Percentiles rank a stretch among this genome's conserved stretches.
Conservation (phyloP, 371 early-diverging fungal genomes). For the Saksenaea oblongispora region DNA sequence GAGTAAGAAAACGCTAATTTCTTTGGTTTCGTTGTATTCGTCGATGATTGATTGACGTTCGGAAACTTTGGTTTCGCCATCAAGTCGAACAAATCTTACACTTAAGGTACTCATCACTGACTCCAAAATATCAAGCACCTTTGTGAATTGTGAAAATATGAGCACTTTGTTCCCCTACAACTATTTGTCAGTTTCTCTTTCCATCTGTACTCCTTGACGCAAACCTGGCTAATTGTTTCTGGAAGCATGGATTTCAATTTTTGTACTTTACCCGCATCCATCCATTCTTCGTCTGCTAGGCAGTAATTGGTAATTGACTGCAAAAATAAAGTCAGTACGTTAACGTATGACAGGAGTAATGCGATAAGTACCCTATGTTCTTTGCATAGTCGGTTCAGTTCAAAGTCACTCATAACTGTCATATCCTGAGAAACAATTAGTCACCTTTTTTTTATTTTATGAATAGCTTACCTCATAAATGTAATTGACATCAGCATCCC, state of each 20-base stretch:
- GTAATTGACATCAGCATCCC: constrained; percentile 72
- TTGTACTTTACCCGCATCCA: constrained; percentile 81
- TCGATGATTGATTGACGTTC: constrained; percentile 81
- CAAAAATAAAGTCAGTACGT: background rate
- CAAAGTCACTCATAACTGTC: constrained; percentile 85
- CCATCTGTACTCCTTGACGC: constrained; percentile 4
- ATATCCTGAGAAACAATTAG: constrained; percentile 57
- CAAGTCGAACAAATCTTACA: constrained; percentile 57
- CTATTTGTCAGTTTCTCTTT: constrained; percentile 9
- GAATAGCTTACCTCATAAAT: constrained; percentile 57
- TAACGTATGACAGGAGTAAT: background rate
- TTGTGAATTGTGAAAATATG: constrained; percentile 85
- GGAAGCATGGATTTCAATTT: constrained; percentile 61
- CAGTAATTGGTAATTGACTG: constrained; percentile 53
- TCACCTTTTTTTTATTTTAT: background rate
- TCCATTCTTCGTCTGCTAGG: constrained; percentile 62
- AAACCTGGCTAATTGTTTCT: constrained; percentile 44
- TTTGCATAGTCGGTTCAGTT: constrained; percentile 70
- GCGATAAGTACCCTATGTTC: constrained; percentile 54
- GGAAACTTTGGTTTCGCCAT: constrained; percentile 66
- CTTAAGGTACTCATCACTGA: constrained; percentile 50
- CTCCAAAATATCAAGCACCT: constrained; percentile 65
- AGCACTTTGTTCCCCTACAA: constrained; percentile 65
- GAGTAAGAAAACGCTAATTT: constrained; percentile 78
- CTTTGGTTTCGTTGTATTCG: constrained; percentile 64